Evolutionary conservation across 2,329 filamentous ascomycete genomes (phyloP).

Genomic region (Exophiala lecanii-corni): DNA sequence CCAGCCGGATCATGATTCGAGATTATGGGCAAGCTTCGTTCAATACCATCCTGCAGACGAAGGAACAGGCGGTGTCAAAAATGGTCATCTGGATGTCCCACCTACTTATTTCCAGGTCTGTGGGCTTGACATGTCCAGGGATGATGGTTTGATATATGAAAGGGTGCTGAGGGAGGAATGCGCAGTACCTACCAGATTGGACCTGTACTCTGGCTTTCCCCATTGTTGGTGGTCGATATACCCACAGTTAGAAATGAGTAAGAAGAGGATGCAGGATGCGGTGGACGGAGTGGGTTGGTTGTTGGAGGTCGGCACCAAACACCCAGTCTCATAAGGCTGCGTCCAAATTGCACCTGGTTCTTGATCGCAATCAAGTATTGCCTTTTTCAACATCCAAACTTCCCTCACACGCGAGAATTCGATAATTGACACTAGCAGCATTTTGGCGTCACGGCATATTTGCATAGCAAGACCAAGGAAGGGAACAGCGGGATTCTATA

Average conservation of each 20-base stretch:
- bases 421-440: too few species aligned
- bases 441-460: too few species aligned
- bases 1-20: constrained; percentile 30
- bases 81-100: constrained; percentile 12
- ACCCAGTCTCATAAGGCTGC: too few species aligned
- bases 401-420: too few species aligned
- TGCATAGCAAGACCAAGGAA: too few species aligned
- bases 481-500: too few species aligned
- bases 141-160: constrained; percentile 53
- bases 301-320: not conserved
- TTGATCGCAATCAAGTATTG: too few species aligned
- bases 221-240: constrained; percentile 31
- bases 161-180: constrained; percentile 41
- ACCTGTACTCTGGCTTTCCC: constrained; percentile 41
- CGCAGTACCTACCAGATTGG: constrained; percentile 41
- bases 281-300: constrained; percentile 20
- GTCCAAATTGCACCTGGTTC: too few species aligned
- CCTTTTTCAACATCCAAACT: too few species aligned
- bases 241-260: constrained; percentile 18
- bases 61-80: constrained; percentile 23
- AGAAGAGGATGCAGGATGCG: constrained; percentile 12
- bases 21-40: constrained; percentile 33
- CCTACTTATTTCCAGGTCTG: constrained; percentile 47
- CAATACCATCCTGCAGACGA: constrained; percentile 22
- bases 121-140: constrained; percentile 48